Conservation (phyloP, 257 asterid genomes). For the Apocynum venetum region DNA sequence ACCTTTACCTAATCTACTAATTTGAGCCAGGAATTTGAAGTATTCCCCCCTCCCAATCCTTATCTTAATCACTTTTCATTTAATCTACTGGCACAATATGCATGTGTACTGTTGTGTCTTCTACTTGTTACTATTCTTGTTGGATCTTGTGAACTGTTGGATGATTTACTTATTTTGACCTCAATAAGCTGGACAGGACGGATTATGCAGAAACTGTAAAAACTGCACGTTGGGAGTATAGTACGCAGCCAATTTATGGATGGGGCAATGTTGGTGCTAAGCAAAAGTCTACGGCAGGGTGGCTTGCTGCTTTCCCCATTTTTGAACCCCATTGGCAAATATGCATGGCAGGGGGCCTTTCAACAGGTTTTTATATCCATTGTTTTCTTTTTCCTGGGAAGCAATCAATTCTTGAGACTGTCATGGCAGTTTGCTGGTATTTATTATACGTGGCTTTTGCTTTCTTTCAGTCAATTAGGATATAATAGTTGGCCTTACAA, state of each 20-base stretch:
- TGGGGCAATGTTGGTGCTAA: conserved; percentile 86
- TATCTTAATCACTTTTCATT: not conserved
- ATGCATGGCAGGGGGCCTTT: conserved; percentile 97
- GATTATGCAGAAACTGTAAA: conserved; percentile 67
- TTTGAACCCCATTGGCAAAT: conserved; percentile 99
- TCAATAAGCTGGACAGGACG: conserved; percentile 63
- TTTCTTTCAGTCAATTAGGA: not conserved
- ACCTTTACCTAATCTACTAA: not conserved
- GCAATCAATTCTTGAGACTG: not conserved
- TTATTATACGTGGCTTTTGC: not conserved
- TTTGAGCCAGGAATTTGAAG: not conserved
- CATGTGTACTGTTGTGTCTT: not conserved
- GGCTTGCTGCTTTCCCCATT: conserved; percentile 99
- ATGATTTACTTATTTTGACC: conserved; percentile 30
- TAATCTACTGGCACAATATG: not conserved
- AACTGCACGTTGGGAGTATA: conserved; percentile 92
- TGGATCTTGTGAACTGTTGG: not conserved
- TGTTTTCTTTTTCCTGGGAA: not conserved
- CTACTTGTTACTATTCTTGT: not conserved
- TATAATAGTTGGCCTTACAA: not conserved
- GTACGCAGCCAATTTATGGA: conserved; percentile 86
- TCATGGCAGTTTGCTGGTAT: not conserved
- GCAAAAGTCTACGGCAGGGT: conserved; percentile 96
- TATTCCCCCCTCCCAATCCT: not conserved
- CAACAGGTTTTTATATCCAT: conserved; percentile 56